A percentile compares a stretch with the other conserved stretches of the same genome.
These are phyloP conservation scores for Penicillium cosmopolitanum DNA, from an alignment of 495 filamentous ascomycete species.

Conservation along the genomic window DNA sequence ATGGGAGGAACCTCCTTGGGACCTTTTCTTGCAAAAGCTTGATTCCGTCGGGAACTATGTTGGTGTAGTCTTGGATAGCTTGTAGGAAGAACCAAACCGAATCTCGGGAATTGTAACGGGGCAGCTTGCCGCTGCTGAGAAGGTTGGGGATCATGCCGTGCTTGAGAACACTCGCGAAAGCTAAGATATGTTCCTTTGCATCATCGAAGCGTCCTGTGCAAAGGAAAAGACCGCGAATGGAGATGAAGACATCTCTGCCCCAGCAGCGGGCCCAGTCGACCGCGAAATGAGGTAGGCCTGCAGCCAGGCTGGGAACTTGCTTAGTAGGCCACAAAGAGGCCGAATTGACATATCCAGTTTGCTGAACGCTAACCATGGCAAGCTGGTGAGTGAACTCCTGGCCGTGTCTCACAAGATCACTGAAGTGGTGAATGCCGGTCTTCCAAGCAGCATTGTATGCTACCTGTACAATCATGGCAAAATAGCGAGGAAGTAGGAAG, in stretches of 20 bases:
- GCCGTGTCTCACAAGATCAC: constrained; percentile 71
- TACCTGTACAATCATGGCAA: constrained; percentile 83
- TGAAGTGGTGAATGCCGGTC: constrained; percentile 76
- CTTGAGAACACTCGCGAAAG: constrained; percentile 95
- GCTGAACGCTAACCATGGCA: constrained; percentile 86
- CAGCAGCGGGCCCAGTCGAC: constrained; percentile 94
- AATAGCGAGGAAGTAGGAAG: constrained; percentile 91
- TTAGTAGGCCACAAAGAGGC: constrained; percentile 88
- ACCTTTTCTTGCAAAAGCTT: constrained; percentile 75
- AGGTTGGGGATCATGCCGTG: constrained; percentile 99
- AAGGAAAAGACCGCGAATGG: constrained; percentile 84
- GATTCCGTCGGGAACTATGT: constrained; percentile 78
- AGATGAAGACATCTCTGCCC: constrained; percentile 97
- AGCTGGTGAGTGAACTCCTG: constrained; percentile 85
- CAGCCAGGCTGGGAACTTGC: constrained; percentile 83
- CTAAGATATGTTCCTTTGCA: constrained; percentile 90
- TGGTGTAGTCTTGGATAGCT: constrained; percentile 89
- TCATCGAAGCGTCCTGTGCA: constrained; percentile 86
- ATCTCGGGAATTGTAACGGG: constrained; percentile 95
- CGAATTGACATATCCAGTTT: constrained; percentile 84
- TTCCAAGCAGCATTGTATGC: constrained; percentile 84
- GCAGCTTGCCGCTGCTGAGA: constrained; percentile 80
- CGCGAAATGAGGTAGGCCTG: constrained; percentile 93
- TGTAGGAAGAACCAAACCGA: constrained; percentile 98
- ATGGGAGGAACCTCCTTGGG: constrained; percentile 87